Evolutionary conservation across 2,329 filamentous ascomycete genomes (phyloP).

Genomic region (Talaromyces sp.): DNA sequence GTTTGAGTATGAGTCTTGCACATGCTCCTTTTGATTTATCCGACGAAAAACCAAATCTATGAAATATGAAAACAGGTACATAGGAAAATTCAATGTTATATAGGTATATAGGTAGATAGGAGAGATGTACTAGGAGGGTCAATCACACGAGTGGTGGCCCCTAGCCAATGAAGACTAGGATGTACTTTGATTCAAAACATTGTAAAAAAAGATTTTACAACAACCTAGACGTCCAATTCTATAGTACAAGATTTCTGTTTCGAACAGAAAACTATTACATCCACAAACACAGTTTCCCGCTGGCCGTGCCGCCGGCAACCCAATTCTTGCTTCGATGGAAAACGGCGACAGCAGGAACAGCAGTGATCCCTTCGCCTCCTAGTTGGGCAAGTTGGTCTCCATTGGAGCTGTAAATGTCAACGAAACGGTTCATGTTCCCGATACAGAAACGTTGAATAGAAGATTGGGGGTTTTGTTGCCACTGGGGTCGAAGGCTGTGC

Average conservation of each 20-base stretch:
- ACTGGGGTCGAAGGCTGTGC: conserved; percentile 69
- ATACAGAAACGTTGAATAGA: conserved; percentile 84
- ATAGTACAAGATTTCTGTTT: neutral
- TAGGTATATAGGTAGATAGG: neutral
- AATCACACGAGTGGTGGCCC: neutral
- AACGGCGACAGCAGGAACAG: conserved; percentile 85
- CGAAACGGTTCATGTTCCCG: conserved; percentile 96
- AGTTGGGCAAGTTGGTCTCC: conserved; percentile 87
- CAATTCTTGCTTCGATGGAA: conserved; percentile 86
- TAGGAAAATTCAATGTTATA: neutral
- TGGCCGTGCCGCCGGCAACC: conserved; percentile 87
- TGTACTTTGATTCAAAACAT: neutral
- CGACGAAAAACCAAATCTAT: neutral
- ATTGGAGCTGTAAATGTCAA: conserved; percentile 78
- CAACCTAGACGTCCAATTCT: neutral
- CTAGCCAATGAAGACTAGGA: neutral
- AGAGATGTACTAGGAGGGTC: neutral
- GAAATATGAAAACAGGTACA: neutral
- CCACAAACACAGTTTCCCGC: conserved; percentile 90
- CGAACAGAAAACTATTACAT: conserved; percentile 46
- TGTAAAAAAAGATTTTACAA: neutral
- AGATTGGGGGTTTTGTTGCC: conserved; percentile 75
- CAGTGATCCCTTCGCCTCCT: conserved; percentile 84
- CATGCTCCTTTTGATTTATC: neutral
- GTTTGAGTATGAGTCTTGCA: neutral